Conservation (phyloP, 352 stramenopile genomes). For the Peronospora tabacina region DNA sequence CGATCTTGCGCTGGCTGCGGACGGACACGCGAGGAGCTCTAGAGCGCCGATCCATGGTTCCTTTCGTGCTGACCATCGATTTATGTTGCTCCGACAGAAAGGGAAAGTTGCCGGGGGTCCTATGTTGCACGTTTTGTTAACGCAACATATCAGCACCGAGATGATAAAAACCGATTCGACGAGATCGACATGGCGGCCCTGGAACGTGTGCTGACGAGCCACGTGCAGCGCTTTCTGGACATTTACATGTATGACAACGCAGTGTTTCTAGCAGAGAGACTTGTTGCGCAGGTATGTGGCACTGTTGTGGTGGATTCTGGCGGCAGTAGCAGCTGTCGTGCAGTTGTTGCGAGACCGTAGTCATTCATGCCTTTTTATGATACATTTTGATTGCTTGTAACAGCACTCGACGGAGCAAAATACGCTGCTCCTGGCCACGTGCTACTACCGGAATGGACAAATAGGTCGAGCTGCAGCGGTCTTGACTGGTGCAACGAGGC, state of each 20-base stretch:
- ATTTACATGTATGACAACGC: constrained; percentile 58
- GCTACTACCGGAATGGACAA: constrained; percentile 56
- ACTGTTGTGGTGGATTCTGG: constrained; percentile 5
- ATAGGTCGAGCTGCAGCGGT: constrained; percentile 45
- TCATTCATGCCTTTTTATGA: neutral
- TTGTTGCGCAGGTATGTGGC: constrained; percentile 63
- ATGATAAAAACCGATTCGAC: constrained; percentile 17
- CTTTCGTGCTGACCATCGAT: neutral
- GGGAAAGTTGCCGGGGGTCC: neutral
- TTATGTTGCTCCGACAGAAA: constrained; percentile 9
- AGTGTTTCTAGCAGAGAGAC: constrained; percentile 71
- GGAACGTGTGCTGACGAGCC: constrained; percentile 38
- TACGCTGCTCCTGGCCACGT: constrained; percentile 46
- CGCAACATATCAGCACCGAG: neutral
- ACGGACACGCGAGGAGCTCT: constrained; percentile 39
- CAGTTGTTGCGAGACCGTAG: neutral
- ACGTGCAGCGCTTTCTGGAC: constrained; percentile 49
- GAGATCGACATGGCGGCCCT: constrained; percentile 23
- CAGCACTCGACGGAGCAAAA: constrained; percentile 58
- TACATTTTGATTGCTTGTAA: constrained; percentile 19
- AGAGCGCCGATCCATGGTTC: constrained; percentile 28
- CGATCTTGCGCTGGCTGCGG: constrained; percentile 53
- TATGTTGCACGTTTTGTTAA: constrained; percentile 3
- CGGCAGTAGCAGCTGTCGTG: constrained; percentile 11
- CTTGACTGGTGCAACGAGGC: constrained; percentile 31